Conservation (phyloP, 2,329 filamentous ascomycete genomes). For the Fusarium oligoseptatum region DNA sequence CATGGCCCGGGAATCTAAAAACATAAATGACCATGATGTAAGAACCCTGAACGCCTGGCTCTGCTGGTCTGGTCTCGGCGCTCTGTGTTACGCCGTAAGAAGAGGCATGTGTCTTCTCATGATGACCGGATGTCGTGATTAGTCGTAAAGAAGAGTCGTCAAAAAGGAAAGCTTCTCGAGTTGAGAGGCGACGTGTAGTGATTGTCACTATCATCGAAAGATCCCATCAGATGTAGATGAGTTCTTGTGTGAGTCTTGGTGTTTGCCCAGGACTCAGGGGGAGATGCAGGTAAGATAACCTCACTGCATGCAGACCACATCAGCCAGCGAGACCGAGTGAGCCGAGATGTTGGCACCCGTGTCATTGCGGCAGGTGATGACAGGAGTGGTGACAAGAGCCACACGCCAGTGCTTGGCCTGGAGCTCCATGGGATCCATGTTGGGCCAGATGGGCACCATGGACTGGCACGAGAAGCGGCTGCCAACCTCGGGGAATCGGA, state of each 20-base stretch:
- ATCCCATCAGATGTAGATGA: not conserved
- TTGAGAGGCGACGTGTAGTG: constrained; percentile 11
- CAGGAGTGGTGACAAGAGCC: constrained; percentile 67
- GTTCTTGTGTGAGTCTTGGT: not conserved
- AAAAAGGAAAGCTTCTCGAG: constrained; percentile 12
- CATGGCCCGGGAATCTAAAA: constrained; percentile 18
- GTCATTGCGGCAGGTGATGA: constrained; percentile 67
- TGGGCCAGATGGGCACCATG: constrained; percentile 62
- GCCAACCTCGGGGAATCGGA: constrained; percentile 64
- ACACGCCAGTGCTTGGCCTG: constrained; percentile 66
- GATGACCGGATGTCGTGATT: not conserved
- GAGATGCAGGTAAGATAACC: not conserved
- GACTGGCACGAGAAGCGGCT: constrained; percentile 62
- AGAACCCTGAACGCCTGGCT: constrained; percentile 18
- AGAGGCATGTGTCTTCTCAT: constrained; percentile 6
- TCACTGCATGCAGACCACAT: constrained; percentile 64
- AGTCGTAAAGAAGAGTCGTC: constrained; percentile 2
- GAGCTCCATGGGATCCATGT: constrained; percentile 56
- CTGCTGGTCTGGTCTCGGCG: not conserved
- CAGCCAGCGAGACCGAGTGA: constrained; percentile 59
- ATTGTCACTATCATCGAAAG: constrained; percentile 15
- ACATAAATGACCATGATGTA: constrained; percentile 15
- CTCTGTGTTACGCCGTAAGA: constrained; percentile 5
- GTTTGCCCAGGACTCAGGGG: not conserved
- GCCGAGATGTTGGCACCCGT: constrained; percentile 59